Conservation (phyloP, 192 early-diverging fungal genomes). For the Mortierella antarctica region DNA sequence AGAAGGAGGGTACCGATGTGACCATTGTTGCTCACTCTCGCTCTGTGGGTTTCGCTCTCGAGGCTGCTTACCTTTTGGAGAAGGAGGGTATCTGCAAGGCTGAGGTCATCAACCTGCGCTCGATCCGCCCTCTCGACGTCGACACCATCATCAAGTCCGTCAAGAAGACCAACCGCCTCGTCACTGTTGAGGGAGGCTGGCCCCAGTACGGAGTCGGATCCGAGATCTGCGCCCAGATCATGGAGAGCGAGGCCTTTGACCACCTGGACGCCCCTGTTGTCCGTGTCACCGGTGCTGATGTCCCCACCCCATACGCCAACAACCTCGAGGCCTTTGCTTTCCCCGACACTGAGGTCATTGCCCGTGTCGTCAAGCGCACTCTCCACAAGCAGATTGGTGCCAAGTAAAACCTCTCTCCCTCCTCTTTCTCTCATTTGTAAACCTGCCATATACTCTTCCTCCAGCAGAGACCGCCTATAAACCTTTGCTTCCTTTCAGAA, state of each 20-base stretch:
- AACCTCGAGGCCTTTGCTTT: slow-evolving; percentile 93
- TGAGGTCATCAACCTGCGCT: slow-evolving; percentile 97
- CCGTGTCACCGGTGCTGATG: slow-evolving; percentile 96
- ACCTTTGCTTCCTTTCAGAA: too few species aligned
- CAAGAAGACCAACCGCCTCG: slow-evolving; percentile 97
- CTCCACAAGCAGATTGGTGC: slow-evolving; percentile 58
- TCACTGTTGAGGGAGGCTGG: slow-evolving; percentile 97
- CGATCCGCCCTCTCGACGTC: slow-evolving; percentile 96
- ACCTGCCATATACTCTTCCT: too few species aligned
- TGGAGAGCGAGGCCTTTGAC: slow-evolving; percentile 98
- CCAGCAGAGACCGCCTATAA: too few species aligned
- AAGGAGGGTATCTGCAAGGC: slow-evolving; percentile 81
- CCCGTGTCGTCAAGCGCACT: slow-evolving; percentile 79
- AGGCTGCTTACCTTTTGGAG: slow-evolving; percentile 87
- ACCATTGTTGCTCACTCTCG: slow-evolving; percentile 96
- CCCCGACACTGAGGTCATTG: slow-evolving; percentile 86
- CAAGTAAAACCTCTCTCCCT: not conserved
- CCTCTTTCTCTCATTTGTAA: slow-evolving; percentile 3
- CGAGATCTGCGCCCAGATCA: slow-evolving; percentile 95
- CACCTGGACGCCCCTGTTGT: slow-evolving; percentile 94
- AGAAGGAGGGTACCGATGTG: slow-evolving; percentile 78
- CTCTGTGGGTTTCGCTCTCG: slow-evolving; percentile 84
- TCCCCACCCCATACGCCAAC: slow-evolving; percentile 96
- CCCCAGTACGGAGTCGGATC: slow-evolving; percentile 94
- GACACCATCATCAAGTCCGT: slow-evolving; percentile 91